Evolutionary conservation across 2,329 filamentous ascomycete genomes (phyloP).

Genomic region (Clathrospora elynae): DNA sequence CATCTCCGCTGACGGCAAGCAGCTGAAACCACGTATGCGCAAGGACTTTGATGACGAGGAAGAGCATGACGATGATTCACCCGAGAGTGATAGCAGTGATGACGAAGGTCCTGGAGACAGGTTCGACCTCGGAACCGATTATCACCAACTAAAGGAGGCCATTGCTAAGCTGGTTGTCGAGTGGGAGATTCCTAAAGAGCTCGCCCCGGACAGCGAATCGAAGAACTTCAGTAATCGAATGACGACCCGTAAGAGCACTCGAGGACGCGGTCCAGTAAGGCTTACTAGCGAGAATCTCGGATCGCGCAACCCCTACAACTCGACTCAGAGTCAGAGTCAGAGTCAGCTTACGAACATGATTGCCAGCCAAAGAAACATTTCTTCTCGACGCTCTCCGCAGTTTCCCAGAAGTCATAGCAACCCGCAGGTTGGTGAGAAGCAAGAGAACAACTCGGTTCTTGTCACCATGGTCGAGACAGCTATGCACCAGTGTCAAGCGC

Average conservation of each 20-base stretch:
- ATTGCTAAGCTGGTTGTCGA: slow-evolving; percentile 82
- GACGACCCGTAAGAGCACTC: slow-evolving; percentile 51
- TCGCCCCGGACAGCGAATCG: slow-evolving; percentile 63
- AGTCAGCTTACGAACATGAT: slow-evolving; percentile 48
- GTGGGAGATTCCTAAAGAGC: slow-evolving; percentile 74
- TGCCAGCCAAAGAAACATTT: slow-evolving; percentile 44
- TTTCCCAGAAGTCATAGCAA: slow-evolving; percentile 51
- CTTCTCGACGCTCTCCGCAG: slow-evolving; percentile 45
- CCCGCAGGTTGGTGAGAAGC: slow-evolving; percentile 38
- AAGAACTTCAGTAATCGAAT: slow-evolving; percentile 74
- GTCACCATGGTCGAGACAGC: slow-evolving; percentile 77
- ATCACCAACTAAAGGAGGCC: slow-evolving; percentile 78
- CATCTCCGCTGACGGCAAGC: slow-evolving; percentile 73
- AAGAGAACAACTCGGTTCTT: slow-evolving; percentile 58
- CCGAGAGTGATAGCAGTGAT: slow-evolving; percentile 57
- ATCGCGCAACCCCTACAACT: slow-evolving; percentile 60
- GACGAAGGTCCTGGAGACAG: slow-evolving; percentile 52
- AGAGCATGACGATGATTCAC: slow-evolving; percentile 64
- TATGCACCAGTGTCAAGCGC: slow-evolving; percentile 74
- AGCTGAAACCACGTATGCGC: slow-evolving; percentile 71
- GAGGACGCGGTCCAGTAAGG: slow-evolving; percentile 34
- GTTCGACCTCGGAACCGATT: slow-evolving; percentile 74
- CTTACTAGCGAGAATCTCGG: slow-evolving; percentile 38
- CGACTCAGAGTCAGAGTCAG: slow-evolving; percentile 37
- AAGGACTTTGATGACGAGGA: slow-evolving; percentile 70